These are phyloP conservation scores for Spergularia bocconei DNA, from an alignment of 148 eudicot genomes.

Conservation along the genomic window DNA sequence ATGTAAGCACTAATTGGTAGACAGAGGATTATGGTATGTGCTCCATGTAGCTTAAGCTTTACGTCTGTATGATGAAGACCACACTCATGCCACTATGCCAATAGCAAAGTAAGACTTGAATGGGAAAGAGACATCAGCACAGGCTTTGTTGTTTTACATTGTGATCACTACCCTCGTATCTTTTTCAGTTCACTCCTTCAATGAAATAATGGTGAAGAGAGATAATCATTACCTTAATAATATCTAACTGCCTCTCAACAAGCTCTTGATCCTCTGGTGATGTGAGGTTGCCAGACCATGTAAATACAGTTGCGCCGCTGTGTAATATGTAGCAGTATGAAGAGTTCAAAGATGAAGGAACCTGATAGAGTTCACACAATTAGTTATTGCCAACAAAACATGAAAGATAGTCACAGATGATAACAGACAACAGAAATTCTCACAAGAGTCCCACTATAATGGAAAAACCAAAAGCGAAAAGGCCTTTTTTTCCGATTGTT, in stretches of 20 bases:
- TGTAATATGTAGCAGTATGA: conserved; percentile 82
- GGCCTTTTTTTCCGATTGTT: too few species aligned
- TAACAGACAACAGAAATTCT: not conserved
- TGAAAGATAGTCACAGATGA: conserved; percentile 7
- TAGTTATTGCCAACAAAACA: not conserved
- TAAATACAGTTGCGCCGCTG: conserved; percentile 67
- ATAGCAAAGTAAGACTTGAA: too few species aligned
- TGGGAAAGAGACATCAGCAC: too few species aligned
- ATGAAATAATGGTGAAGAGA: not conserved
- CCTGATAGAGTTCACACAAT: conserved; percentile 44
- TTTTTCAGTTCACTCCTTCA: not conserved
- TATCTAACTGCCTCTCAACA: conserved; percentile 87
- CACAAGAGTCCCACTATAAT: too few species aligned
- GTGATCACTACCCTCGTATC: not conserved
- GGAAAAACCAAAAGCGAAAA: not conserved
- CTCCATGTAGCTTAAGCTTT: too few species aligned
- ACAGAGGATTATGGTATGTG: too few species aligned
- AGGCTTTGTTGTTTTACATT: too few species aligned
- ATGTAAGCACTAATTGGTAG: too few species aligned
- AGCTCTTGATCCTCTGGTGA: conserved; percentile 72
- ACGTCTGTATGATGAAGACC: too few species aligned
- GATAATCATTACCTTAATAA: conserved; percentile 57
- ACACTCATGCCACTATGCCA: too few species aligned
- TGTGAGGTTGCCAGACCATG: conserved; percentile 77
- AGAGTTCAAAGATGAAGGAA: conserved; percentile 80